Base-by-base conservation (phyloP, 805 yeast species). In the Candida caryicola region DNA sequence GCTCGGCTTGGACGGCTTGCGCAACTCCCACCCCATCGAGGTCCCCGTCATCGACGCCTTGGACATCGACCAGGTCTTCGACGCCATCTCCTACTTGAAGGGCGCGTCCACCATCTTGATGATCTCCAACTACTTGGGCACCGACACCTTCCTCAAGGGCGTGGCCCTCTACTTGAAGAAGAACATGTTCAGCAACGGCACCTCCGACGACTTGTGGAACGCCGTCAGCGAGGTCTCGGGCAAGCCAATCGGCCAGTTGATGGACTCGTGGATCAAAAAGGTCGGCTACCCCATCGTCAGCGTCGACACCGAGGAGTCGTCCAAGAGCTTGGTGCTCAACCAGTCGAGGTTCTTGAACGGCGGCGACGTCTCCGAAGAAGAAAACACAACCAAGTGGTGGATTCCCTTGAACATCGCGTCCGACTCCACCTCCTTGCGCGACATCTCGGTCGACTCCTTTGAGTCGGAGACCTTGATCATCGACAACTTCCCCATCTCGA, bases 51-150 rank as follows among this genome's bases (percentile, higher is more conserved):
- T 74, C 49, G 78, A 81, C 53, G 91, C 91, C 4, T 76, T 77
- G 45, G 93, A 86, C 50, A 81, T 86, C 45, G 85, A 82, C 57
- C 90, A 86, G 64, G 79, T 85, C 14, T 86, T 86, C 57, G 95
- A 86, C 54, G 79, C 80, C 23, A 86, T 86, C 40, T 85, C 93
- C 3, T 86, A 86, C 60, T 64, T 80, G 46, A 86, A 86, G 64
- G 95, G 95, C 40, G 85, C 89, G 5, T 81, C 90, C 17, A 70
- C 83, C 19, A 79, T 86, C 41, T 71, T 81, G 54, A 87, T 87
- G 95, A 69, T 85, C 40, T 77, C 90, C 26, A 76, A 74, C 48
- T 76, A 77, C 56, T 64, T 87, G 42, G 90, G 93, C 29, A 77
- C 71, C 44, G 87, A 81, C 10, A 59, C 66, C 4, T 87, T 86